Conservation (phyloP, 345 rosid genomes). For the Arabidopsis suecica region DNA sequence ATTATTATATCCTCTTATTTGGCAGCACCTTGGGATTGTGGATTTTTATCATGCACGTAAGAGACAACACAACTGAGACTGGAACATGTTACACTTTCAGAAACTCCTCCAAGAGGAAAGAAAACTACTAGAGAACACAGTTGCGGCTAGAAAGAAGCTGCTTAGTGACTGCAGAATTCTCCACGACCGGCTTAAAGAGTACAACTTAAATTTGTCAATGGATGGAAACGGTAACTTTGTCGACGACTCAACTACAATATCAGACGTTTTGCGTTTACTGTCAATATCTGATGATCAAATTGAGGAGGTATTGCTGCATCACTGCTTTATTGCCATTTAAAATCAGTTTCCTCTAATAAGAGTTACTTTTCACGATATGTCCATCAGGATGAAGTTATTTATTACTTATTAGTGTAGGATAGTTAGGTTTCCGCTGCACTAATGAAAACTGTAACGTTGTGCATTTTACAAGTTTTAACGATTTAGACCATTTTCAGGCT, state of each 20-base stretch:
- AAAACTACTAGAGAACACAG: constrained; percentile 48
- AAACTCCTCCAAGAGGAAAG: constrained; percentile 70
- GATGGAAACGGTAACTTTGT: constrained; percentile 51
- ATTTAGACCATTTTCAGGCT: constrained; percentile 53
- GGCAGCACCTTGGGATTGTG: constrained; percentile 19
- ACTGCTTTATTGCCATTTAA: constrained; percentile 20
- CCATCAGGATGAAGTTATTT: constrained; percentile 22
- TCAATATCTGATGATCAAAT: constrained; percentile 62
- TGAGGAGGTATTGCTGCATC: constrained; percentile 57
- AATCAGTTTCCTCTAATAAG: neutral
- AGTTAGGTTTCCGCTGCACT: constrained; percentile 13
- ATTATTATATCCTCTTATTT: constrained; percentile 16
- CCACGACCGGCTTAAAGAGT: constrained; percentile 63
- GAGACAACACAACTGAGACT: constrained; percentile 25
- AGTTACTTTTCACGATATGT: constrained; percentile 8
- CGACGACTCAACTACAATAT: constrained; percentile 51
- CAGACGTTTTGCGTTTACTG: constrained; percentile 62
- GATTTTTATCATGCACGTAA: constrained; percentile 11
- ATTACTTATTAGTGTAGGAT: constrained; percentile 14
- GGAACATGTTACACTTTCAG: constrained; percentile 50
- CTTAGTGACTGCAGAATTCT: constrained; percentile 69
- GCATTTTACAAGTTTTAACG: constrained; percentile 30
- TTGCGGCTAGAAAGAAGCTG: constrained; percentile 61
- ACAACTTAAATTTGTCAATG: constrained; percentile 52
- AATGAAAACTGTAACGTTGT: constrained; percentile 6